Evolutionary conservation across 768 basidiomycete species (phyloP).

Genomic region (Kwoniella newhampshirensis): DNA sequence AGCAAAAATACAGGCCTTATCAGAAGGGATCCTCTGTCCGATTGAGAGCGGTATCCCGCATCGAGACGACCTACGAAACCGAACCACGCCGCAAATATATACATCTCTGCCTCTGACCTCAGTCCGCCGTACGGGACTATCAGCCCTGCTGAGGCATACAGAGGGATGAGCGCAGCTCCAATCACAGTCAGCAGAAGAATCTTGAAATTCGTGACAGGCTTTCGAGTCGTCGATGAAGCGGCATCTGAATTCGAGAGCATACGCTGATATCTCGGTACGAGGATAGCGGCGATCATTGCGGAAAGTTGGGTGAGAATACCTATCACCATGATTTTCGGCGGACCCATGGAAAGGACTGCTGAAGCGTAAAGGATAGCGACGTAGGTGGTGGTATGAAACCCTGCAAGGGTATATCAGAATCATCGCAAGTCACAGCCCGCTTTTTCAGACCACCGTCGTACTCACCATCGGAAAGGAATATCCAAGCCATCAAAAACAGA

Average conservation of each 20-base stretch:
- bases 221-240: constrained; percentile 40
- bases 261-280: constrained; percentile 75
- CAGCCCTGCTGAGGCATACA: constrained; percentile 82
- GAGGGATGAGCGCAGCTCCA: constrained; percentile 66
- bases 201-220: constrained; percentile 64
- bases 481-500: constrained; percentile 88
- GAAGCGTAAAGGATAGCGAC: constrained; percentile 91
- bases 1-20: constrained; percentile 57
- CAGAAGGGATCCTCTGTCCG: no score
- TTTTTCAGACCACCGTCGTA: constrained; percentile 5
- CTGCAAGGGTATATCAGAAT: constrained; percentile 52
- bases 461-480: constrained; percentile 85
- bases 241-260: no score
- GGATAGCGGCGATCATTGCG: constrained; percentile 81
- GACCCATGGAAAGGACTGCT: constrained; percentile 75
- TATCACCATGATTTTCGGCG: constrained; percentile 74
- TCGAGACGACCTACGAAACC: constrained; percentile 57
- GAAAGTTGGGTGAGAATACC: constrained; percentile 70
- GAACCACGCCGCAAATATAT: constrained; percentile 75
- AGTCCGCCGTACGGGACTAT: constrained; percentile 63
- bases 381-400: constrained; percentile 87
- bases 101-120: constrained; percentile 81
- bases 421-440: neutral
- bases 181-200: constrained; percentile 69
- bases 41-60: neutral